Evolutionary conservation across 306 rosid species (phyloP), one percentile per base, ranked within the genome.

Genomic region (Citrullus colocynthis): DNA sequence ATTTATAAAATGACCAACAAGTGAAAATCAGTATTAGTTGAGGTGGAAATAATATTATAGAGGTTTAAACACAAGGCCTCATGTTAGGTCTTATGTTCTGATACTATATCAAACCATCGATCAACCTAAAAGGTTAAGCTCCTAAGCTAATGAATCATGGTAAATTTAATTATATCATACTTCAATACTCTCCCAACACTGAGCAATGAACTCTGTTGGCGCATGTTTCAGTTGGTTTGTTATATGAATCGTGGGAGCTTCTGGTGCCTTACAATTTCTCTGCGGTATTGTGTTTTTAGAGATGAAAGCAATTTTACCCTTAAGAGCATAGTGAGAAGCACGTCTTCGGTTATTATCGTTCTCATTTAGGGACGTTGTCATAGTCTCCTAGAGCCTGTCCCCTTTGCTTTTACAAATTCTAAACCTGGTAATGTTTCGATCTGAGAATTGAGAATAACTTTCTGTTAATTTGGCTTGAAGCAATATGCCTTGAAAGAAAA

Each of bases 401-500:
- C 30, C 51, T 37, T 39, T 7, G 69, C 44, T 6, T 61, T 30
- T 65, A 65, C 24, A 9, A 17, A 4, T 2, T 18, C 2, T 18
- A 6, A 36, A 65, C 20, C 51, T 4, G 12, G 13, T 37, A 39
- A 65, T 39, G 51, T 39, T 37, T 36, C 21, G 9, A 67, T 42
- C 21, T 67, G 12, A 71, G 37, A 69, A n/a, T 69, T 69, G 55
- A 42, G 59, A 48, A 12, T 71, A 4, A 71, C n/a, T 63, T 62
- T 36, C 7, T 54, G 9, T n/a, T 79, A 56, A 73, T 80, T 86
- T 85, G 76, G 69, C 21, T 67, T 81, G 77, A 86, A 95, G 99
- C 80, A 90, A 84, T 95, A 92, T 75, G 36, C 58, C 34, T 90
- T 95, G 84, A 76, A 80, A 61, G 93, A 86, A 80, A 83, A 87